phyloP scores from a whole-genome alignment of 2,329 filamentous ascomycete genomes.

The Fusarium hostae region DNA sequence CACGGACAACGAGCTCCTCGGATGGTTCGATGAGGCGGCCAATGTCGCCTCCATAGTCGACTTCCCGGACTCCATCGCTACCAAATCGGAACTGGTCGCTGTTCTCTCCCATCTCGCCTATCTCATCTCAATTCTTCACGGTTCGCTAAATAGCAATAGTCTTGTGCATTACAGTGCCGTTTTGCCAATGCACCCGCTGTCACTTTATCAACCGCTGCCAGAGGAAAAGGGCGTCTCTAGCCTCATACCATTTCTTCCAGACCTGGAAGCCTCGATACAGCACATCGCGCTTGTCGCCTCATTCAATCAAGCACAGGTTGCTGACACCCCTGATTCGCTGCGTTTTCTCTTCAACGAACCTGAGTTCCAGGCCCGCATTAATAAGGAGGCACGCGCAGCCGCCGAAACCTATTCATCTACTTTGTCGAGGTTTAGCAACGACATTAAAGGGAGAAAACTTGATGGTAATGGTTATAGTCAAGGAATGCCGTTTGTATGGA shows the following conservation, averaged over 20 bases:
- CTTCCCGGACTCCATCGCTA: rapidly evolving
- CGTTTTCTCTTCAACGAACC: not conserved
- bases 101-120: not conserved
- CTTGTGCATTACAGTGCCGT: not conserved
- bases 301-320: not conserved
- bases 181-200: not conserved
- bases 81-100: not conserved
- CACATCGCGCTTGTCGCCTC: rapidly evolving
- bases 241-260: not conserved
- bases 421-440: rapidly evolving
- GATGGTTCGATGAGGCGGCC: not conserved
- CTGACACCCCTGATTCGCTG: not conserved
- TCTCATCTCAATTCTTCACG: not conserved
- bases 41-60: not conserved
- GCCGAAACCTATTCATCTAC: not conserved
- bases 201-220: not conserved
- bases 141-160: not conserved
- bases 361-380: not conserved
- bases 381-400: rapidly evolving
- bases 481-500: not conserved
- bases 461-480: not conserved
- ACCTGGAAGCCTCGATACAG: not conserved
- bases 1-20: not conserved
- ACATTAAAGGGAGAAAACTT: rapidly evolving
- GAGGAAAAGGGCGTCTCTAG: not conserved